Evolutionary conservation across 106 monocot species (phyloP).

Genomic region (Phalaenopsis equestris): DNA sequence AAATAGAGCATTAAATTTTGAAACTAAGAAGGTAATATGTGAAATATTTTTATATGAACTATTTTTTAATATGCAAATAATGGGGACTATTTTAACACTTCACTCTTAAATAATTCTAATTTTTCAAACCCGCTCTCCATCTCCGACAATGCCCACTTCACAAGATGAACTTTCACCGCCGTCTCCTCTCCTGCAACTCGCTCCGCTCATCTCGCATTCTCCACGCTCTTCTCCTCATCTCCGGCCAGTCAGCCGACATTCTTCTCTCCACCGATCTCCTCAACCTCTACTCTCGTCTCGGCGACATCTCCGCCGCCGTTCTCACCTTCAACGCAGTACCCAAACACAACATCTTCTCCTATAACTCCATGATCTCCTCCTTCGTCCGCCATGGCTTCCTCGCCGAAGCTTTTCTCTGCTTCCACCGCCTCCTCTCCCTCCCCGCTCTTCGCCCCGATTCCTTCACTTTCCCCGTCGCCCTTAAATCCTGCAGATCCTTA

Average conservation of each 20-base stretch:
- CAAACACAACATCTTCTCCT: slow-evolving; percentile 29
- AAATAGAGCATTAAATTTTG: no score
- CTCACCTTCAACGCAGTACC: slow-evolving; percentile 25
- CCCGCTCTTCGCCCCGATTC: slow-evolving; percentile 18
- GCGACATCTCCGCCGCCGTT: slow-evolving; percentile 28
- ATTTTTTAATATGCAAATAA: no score
- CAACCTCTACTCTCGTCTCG: slow-evolving; percentile 52
- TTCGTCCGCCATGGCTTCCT: slow-evolving; percentile 25
- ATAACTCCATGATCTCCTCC: slow-evolving; percentile 48
- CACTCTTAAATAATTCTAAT: no score
- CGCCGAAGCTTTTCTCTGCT: slow-evolving; percentile 18
- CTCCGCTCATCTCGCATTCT: slow-evolving; percentile 19
- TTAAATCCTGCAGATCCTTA: slow-evolving; percentile 38
- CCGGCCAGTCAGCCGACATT: slow-evolving; percentile 23
- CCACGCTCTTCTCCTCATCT: slow-evolving; percentile 48
- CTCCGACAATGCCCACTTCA: slow-evolving; percentile 1
- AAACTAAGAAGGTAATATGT: no score
- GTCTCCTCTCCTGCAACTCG: slow-evolving; percentile 26
- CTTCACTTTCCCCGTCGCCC: slow-evolving; percentile 50
- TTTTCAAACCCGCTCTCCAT: neutral
- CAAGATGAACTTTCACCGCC: slow-evolving; percentile 23
- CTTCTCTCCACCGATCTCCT: slow-evolving; percentile 43
- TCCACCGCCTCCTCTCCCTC: slow-evolving; percentile 24
- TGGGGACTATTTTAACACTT: no score
- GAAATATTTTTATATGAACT: no score